Evolutionary conservation across 192 early-diverging fungal species (phyloP), one percentile per base, ranked within the genome.

Genomic region (Funneliformis mosseae): DNA sequence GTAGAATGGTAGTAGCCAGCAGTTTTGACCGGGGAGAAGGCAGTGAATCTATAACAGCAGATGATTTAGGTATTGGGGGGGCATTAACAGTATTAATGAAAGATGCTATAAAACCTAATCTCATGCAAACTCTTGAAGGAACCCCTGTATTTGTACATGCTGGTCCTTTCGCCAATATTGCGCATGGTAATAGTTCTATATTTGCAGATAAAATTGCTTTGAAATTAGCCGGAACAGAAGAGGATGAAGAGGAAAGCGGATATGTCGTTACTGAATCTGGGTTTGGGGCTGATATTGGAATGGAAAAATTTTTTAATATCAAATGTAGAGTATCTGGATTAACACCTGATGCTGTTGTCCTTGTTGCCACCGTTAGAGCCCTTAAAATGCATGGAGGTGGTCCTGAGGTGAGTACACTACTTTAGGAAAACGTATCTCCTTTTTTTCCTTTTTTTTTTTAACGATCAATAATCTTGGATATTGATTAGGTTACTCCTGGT

Each of bases 101-200:
- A 87, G 97, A 99, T 80, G 97, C 98, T 60, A 96, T 99, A 83
- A 98, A 96, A 83, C 98, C 98, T 27, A 99, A 96, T 76, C 83
- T 99, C 85, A 98, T 99, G 98, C 98, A 99, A 87, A 98, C 98
- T 1, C 88, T 99, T n/a, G 98, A 99, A 85, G 98, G 98, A 33
- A 98, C 97, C 10, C 98, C 98, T 3, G 96, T 98, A 39, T 93
- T 99, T 88, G 97, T 99, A 8, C 98, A 99, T 79, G 98, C 98
- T 21, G 98, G 98, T 12, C 98, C 98, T 3, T 99, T 99, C 83
- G 98, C 98, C 85, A 99, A 99, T 88, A 99, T 99, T 88, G 98
- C 98, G 0, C 96, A 97, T 80, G 98, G 98, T 55, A 99, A 99
- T 87, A 95, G 92, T 42, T 97, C 96, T 4, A 93, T 99, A 48